Percentiles rank a stretch among this genome's conserved stretches.
These are phyloP conservation scores for Pichiaceae sp. DNA, from an alignment of 1,139 yeast genomes.

Conservation along the genomic window DNA sequence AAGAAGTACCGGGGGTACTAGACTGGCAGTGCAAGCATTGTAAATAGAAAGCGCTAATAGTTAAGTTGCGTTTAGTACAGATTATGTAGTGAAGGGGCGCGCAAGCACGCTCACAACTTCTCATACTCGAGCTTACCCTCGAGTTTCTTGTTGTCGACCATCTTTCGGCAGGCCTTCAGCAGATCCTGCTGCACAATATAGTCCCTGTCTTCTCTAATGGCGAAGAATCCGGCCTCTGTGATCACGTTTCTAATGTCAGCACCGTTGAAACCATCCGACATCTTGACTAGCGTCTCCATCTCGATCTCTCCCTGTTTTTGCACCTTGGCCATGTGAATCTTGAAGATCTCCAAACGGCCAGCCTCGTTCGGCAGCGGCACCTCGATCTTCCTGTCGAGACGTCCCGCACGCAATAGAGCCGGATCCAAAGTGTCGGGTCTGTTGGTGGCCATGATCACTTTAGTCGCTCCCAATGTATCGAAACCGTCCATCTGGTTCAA, in stretches of 20 bases:
- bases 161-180: conserved; percentile 94
- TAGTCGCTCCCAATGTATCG: conserved; percentile 93
- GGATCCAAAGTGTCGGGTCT: conserved; percentile 99
- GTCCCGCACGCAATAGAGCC: conserved; percentile 96
- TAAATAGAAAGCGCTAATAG: background rate
- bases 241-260: conserved; percentile 96
- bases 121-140: conserved; percentile 95
- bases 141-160: conserved; percentile 91
- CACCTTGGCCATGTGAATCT: conserved; percentile 84
- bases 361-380: conserved; percentile 95
- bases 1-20: conserved; percentile 12
- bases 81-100: too few species aligned
- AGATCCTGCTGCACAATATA: conserved; percentile 81
- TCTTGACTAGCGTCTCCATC: conserved; percentile 89
- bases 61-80: too few species aligned
- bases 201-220: conserved; percentile 96
- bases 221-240: conserved; percentile 99
- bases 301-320: conserved; percentile 94
- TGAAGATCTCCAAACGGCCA: conserved; percentile 90
- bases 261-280: conserved; percentile 99
- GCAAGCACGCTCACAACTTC: conserved; percentile 49
- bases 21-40: conserved; percentile 9
- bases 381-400: conserved; percentile 95
- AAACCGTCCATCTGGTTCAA: conserved; percentile 99
- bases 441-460: conserved; percentile 98